phyloP scores from a whole-genome alignment of 345 rosid genomes.

The Eucalyptus urophylla region DNA sequence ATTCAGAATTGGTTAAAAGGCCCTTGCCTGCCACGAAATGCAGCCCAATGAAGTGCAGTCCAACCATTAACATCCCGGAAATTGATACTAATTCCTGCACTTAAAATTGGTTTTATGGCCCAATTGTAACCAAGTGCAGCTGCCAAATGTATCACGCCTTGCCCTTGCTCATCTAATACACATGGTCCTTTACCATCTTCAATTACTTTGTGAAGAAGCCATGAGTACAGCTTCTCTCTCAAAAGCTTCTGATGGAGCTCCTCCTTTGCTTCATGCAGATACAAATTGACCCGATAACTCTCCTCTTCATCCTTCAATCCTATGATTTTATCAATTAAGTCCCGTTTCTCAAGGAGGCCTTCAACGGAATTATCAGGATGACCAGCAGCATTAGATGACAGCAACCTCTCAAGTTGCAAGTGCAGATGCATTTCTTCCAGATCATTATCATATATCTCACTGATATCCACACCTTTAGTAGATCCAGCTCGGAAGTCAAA shows the following conservation, averaged over 20 bases:
- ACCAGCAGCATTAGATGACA: conserved; percentile 24
- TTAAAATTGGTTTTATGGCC: conserved; percentile 61
- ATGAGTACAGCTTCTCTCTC: conserved; percentile 53
- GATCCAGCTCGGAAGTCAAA: conserved; percentile 59
- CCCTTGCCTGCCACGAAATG: conserved; percentile 75
- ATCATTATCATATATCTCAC: conserved; percentile 19
- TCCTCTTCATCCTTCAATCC: conserved; percentile 70
- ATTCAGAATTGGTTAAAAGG: neutral
- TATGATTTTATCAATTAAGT: conserved; percentile 38
- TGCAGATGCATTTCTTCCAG: conserved; percentile 33
- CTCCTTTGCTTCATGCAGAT: conserved; percentile 14
- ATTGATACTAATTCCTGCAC: conserved; percentile 73
- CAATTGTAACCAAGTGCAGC: conserved; percentile 90
- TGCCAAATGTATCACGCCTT: conserved; percentile 73
- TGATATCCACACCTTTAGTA: conserved; percentile 21
- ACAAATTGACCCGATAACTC: conserved; percentile 4
- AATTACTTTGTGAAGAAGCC: conserved; percentile 63
- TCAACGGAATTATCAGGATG: conserved; percentile 11
- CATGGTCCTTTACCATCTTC: conserved; percentile 78
- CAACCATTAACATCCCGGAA: conserved; percentile 87
- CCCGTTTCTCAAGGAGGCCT: conserved; percentile 35
- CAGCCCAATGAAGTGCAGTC: conserved; percentile 99
- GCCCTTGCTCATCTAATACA: conserved; percentile 58
- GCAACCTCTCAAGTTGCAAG: conserved; percentile 37
- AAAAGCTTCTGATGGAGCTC: conserved; percentile 29